These are phyloP conservation scores for Suhomyces panamericanus DNA, from an alignment of 1,139 yeast genomes.

Conservation along the genomic window DNA sequence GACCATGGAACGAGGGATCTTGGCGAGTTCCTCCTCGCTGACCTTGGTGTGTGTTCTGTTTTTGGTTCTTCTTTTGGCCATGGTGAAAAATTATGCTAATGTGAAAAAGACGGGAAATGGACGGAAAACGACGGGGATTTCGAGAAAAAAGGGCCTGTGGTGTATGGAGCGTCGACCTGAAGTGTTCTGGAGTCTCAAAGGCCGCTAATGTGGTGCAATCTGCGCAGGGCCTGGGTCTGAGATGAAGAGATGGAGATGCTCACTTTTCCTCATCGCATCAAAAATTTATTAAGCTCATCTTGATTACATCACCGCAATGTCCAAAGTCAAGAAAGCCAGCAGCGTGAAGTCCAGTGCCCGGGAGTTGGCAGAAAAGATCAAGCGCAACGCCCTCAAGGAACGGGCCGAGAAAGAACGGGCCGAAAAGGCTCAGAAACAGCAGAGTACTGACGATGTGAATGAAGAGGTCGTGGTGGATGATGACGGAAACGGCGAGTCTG, in stretches of 20 bases:
- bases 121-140: background rate
- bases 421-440: conserved; percentile 18
- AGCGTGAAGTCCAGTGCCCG: conserved; percentile 20
- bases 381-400: conserved; percentile 46
- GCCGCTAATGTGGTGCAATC: no score
- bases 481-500: conserved; percentile 7
- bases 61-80: conserved; percentile 56
- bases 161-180: no score
- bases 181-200: no score
- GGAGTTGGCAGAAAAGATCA: conserved; percentile 51
- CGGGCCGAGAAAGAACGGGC: conserved; percentile 22
- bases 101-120: background rate
- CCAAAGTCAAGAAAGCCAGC: conserved; percentile 14
- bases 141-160: no score
- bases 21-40: conserved; percentile 65
- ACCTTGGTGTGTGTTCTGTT: conserved; percentile 81
- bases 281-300: conserved; percentile 4
- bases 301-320: conserved; percentile 12
- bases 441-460: conserved; percentile 12
- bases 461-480: conserved; percentile 18
- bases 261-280: background rate
- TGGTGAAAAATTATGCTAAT: conserved; percentile 11
- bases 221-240: background rate
- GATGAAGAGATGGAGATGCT: background rate
- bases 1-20: conserved; percentile 91